A percentile compares a stretch with the other conserved stretches of the same genome.
Conservation (phyloP, 441 rosid species). For the Croton laevigatus region DNA sequence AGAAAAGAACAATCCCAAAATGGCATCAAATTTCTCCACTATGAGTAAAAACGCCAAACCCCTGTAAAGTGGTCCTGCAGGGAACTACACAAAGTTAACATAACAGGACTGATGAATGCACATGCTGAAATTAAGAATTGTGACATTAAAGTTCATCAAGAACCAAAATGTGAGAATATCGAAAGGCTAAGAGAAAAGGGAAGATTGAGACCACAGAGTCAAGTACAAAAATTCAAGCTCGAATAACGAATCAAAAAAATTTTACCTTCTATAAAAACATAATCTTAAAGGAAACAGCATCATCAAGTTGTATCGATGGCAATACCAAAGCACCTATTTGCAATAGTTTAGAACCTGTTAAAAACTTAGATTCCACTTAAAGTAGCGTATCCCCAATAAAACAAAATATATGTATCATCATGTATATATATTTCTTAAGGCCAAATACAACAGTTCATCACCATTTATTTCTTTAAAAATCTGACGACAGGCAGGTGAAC, state of each 20-base stretch:
- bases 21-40: conserved; percentile 47
- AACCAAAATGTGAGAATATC: conserved; percentile 41
- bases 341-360: conserved; percentile 69
- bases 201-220: conserved; percentile 19
- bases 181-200: conserved; percentile 14
- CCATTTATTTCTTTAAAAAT: not conserved
- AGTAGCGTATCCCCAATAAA: conserved; percentile 25
- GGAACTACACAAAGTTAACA: conserved; percentile 70
- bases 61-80: conserved; percentile 69
- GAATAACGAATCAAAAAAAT: conserved; percentile 38
- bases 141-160: conserved; percentile 36
- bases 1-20: conserved; percentile 37
- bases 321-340: conserved; percentile 72
- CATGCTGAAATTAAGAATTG: conserved; percentile 34
- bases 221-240: conserved; percentile 28
- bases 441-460: not conserved
- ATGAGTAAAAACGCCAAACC: conserved; percentile 58
- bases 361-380: conserved; percentile 43
- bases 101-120: conserved; percentile 37
- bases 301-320: conserved; percentile 73
- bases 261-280: conserved; percentile 66
- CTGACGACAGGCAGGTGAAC: not conserved
- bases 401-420: conserved; percentile 1
- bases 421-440: not conserved
- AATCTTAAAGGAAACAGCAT: conserved; percentile 68